phyloP scores from a whole-genome alignment of 148 eudicot species.

The Vaccinium darrowii region DNA sequence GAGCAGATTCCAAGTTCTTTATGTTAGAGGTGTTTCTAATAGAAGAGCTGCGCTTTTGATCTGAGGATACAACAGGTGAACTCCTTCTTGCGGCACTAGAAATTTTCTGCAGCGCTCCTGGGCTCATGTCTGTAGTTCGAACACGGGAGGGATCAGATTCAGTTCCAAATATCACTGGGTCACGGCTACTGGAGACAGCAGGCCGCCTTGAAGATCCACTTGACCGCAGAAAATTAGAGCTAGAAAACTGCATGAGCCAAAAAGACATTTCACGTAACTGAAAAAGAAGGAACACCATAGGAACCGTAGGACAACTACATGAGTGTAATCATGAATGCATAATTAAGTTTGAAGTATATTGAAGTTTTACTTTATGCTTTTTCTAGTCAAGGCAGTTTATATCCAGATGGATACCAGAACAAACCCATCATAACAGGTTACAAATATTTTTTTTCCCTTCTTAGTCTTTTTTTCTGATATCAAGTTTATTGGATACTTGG shows the following conservation, averaged over 20 bases:
- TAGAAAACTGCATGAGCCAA: constrained; percentile 36
- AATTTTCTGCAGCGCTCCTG: constrained; percentile 27
- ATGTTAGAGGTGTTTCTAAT: constrained; percentile 34
- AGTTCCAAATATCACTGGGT: constrained; percentile 21
- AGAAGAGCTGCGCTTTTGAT: constrained; percentile 34
- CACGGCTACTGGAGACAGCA: constrained; percentile 43
- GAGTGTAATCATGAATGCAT: background rate
- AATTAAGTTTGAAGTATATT: background rate
- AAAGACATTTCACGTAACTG: background rate
- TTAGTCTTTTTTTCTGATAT: background rate
- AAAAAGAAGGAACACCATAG: background rate
- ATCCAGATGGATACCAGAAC: background rate
- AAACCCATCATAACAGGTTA: background rate
- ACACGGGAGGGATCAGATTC: constrained; percentile 34
- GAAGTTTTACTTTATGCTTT: background rate
- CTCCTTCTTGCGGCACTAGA: constrained; percentile 34
- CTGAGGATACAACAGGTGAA: constrained; percentile 37
- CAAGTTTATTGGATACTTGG: background rate
- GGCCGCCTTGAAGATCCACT: constrained; percentile 50
- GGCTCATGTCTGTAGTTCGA: constrained; percentile 29
- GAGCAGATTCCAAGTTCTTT: constrained; percentile 50
- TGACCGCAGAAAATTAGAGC: constrained; percentile 35
- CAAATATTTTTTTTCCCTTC: background rate
- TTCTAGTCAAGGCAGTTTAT: background rate
- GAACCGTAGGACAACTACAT: background rate